These are phyloP conservation scores for Scheffersomyces coipomensis DNA, from an alignment of 805 yeast genomes.

Conservation along the genomic window DNA sequence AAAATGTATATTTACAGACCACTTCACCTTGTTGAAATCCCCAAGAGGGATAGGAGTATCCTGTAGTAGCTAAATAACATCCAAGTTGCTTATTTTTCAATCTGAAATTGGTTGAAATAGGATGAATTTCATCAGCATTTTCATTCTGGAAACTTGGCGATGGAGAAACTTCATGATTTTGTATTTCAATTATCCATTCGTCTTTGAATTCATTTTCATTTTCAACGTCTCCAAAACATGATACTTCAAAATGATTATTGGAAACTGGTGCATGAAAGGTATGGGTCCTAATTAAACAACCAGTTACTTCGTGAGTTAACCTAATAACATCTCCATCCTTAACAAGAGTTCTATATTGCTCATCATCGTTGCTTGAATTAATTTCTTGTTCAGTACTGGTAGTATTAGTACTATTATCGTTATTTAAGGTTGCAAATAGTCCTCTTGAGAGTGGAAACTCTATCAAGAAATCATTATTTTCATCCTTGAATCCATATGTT, in stretches of 20 bases:
- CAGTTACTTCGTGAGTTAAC: slow-evolving; percentile 67
- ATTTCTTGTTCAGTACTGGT: slow-evolving; percentile 1
- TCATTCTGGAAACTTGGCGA: slow-evolving; percentile 45
- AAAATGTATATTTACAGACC: slow-evolving; percentile 56
- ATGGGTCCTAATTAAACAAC: slow-evolving; percentile 82
- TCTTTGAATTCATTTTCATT: slow-evolving; percentile 73
- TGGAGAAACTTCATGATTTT: slow-evolving; percentile 51
- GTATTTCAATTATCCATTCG: slow-evolving; percentile 87
- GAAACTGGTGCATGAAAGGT: slow-evolving; percentile 72
- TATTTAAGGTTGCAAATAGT: slow-evolving; percentile 34
- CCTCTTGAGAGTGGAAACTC: slow-evolving; percentile 38
- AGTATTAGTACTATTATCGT: neutral
- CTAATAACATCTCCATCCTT: slow-evolving; percentile 68
- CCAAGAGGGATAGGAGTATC: slow-evolving; percentile 71
- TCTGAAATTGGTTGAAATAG: slow-evolving; percentile 74
- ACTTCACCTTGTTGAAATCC: slow-evolving; percentile 85
- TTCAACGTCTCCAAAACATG: slow-evolving; percentile 76
- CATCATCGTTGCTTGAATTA: slow-evolving; percentile 1
- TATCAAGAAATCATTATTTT: slow-evolving; percentile 79
- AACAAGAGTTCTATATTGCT: slow-evolving; percentile 31
- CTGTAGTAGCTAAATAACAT: slow-evolving; percentile 78
- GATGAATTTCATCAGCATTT: slow-evolving; percentile 55
- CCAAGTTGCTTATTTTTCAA: slow-evolving; percentile 60
- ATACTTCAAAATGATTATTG: slow-evolving; percentile 70
- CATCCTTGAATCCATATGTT: slow-evolving; percentile 85